Evolutionary conservation across 805 yeast genomes (phyloP), one percentile per base, ranked within the genome.

Genomic region (Yarrowia deformans): DNA sequence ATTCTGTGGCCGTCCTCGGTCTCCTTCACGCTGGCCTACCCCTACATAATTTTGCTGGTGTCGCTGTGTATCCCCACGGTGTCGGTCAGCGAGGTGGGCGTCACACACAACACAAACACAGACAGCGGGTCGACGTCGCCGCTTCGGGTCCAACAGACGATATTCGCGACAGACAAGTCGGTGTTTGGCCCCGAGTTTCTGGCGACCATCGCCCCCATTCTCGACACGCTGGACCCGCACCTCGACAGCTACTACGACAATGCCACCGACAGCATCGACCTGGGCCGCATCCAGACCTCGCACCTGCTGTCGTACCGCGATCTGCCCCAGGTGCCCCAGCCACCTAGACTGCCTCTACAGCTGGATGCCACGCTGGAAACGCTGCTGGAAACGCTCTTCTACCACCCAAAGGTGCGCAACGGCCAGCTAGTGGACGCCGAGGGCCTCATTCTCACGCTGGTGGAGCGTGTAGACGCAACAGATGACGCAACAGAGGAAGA

Each of bases 1-100:
- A 86, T 86, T 35, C 77, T 86, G 10, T 78, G 83, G 79, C 88
- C 89, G 0, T 78, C 83, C 3, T 74, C 86, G 2, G 69, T 84
- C 1, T 80, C 82, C 9, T 82, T 86, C 69, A 75, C 83, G 5
- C 70, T 86, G 29, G 79, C 87, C 10, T 86, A 84, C 72, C 87
- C 88, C 13, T 81, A 82, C 72, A 71, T 81, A 13, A 67, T 80
- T 3, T 75, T 75, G 54, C 74, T 60, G 73, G 77, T n/a, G 72
- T 77, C 13, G 73, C 46, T 56, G 58, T 56, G 73, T 66, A 35
- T 52, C 68, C 66, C 68, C 60, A 61, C 69, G 50, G 42, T 52
- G 48, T 63, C 72, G 63, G 70, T 43, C 61, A 72, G 40, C 70
- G 69, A 14, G 72, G 70, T 29, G 43, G 68, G 46, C 55, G 52